Evolutionary conservation across 441 rosid genomes (phyloP).

Genomic region (Syzygium malaccense): DNA sequence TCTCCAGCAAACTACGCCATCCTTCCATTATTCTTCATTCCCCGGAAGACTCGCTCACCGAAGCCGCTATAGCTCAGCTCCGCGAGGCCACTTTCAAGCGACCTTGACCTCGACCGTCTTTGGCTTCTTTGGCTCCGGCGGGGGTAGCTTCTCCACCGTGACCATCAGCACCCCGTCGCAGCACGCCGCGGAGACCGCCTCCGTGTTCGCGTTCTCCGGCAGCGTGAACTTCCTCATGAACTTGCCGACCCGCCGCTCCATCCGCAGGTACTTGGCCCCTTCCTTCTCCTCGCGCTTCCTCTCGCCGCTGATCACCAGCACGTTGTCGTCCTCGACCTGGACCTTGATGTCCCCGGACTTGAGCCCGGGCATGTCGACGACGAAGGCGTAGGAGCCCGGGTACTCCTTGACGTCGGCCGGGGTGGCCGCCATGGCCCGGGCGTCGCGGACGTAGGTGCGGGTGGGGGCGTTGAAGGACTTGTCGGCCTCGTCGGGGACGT

Average conservation of each 20-base stretch:
- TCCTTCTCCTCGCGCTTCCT: constrained; percentile 7
- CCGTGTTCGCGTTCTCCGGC: constrained; percentile 3
- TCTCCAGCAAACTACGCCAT: not conserved
- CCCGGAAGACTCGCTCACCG: not conserved
- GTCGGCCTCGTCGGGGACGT: not conserved
- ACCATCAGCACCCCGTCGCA: constrained; percentile 1
- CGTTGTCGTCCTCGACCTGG: constrained; percentile 9
- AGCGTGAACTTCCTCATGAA: constrained; percentile 3
- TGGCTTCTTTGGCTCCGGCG: constrained; percentile 3
- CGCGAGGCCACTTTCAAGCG: not conserved
- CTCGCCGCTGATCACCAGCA: constrained; percentile 7
- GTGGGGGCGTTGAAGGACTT: not conserved
- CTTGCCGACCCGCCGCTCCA: constrained; percentile 11
- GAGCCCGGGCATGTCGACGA: constrained; percentile 2
- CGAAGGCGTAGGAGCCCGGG: constrained; percentile 3
- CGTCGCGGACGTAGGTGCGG: constrained; percentile 8
- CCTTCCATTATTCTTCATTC: not conserved
- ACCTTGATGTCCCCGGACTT: constrained; percentile 6
- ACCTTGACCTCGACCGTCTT: not conserved
- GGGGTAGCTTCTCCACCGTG: constrained; percentile 1
- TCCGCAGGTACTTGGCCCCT: constrained; percentile 3
- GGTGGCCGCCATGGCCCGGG: constrained; percentile 7
- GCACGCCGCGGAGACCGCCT: not conserved
- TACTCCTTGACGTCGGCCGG: constrained; percentile 7
- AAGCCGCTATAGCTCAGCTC: accelerated